Base-by-base conservation (phyloP, 1,284 basidiomycete genomes). In the Malassezia dermatis region DNA sequence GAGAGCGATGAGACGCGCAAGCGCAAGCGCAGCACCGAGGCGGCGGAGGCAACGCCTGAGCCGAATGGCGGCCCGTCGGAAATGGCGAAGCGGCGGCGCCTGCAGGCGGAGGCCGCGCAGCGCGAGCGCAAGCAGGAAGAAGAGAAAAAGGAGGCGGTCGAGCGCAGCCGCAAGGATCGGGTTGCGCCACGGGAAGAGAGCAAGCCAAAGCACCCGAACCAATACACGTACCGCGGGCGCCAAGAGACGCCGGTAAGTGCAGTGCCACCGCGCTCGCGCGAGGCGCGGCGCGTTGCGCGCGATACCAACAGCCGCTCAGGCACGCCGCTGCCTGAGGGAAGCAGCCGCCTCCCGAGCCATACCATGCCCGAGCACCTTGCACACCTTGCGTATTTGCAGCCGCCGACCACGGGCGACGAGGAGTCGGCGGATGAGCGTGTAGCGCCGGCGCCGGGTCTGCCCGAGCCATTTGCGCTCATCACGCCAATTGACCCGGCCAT, bases 341-440 rank as follows among this genome's bases (percentile, higher is more conserved):
- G 17, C 5, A 21, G 15, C 12, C 24, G 39, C 23, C 34, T 27
- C 1, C 8, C 28, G 53, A 24, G 12, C 41, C 90, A 82, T 39
- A 39, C 84, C 58, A 78, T 98, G 44, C 93, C 93, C 8, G 93
- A 98, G 76, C 93, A 96, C 76, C 82, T 98, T 37, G 81, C 84
- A 0, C 86, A 91, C 70, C 84, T 94, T 54, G 82, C 86, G 61
- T 82, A 84, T 64, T 84, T 94, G 71, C 80, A 98, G 8, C 90
- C 89, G 23, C 80, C 82, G 7, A 7, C 89, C 88, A 1, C 44
- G 39, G 31, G 37, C 47, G 47, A 35, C 24, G 30, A 40, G 15
- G 26, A 26, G 8, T 31, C 45, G 12, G 24, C 37, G 17, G 12
- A 1, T n/a, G 49, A 28, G 41, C 28, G 42, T 13, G 42, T 46